Conservation (phyloP, 164 flowering plant species). For the Vitis labrusca region DNA sequence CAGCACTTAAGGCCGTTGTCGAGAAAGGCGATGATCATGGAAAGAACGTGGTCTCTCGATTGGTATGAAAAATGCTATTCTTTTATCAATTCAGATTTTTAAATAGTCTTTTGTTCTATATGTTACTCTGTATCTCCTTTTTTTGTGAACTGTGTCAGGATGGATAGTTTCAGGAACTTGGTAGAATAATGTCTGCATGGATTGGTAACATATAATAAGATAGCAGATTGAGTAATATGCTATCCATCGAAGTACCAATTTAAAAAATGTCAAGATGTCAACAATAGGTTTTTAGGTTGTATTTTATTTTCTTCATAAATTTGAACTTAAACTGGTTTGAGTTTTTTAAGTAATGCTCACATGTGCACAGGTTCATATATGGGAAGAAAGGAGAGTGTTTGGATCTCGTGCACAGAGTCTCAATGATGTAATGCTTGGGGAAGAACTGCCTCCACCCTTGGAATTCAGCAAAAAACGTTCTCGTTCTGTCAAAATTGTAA, state of each 20-base stretch:
- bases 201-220: too few species aligned
- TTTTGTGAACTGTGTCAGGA: background rate
- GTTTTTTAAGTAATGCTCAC: background rate
- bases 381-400: constrained; percentile 96
- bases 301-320: background rate
- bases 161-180: too few species aligned
- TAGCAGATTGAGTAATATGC: too few species aligned
- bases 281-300: background rate
- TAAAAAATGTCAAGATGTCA: too few species aligned
- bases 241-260: background rate
- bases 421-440: constrained; percentile 77
- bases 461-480: constrained; percentile 76
- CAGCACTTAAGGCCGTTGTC: constrained; percentile 67
- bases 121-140: background rate
- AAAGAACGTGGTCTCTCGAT: constrained; percentile 73
- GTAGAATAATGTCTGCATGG: too few species aligned
- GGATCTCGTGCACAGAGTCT: constrained; percentile 74
- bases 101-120: background rate
- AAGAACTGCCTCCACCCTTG: constrained; percentile 69
- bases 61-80: constrained; percentile 47
- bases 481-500: constrained; percentile 69
- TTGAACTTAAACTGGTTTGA: background rate
- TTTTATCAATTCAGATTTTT: background rate
- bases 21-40: constrained; percentile 79
- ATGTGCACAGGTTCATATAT: constrained; percentile 52